Base-by-base conservation (phyloP, 345 rosid genomes). In the Reutealis trisperma region DNA sequence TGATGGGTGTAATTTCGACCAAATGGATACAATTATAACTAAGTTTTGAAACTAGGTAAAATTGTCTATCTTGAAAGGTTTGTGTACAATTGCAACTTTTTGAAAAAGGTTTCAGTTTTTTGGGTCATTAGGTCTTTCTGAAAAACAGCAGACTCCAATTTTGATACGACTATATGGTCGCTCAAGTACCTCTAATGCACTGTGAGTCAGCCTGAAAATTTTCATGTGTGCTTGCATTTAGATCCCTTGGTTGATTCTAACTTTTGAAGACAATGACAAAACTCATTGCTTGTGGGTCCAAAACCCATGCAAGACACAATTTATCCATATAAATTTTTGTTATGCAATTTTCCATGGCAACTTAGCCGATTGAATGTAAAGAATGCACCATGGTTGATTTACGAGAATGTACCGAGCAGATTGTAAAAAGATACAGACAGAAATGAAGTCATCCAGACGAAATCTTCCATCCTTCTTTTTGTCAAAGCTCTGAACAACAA, bases 401-500 rank as follows among this genome's bases (percentile, higher is more conserved):
- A 55, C 49, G 70, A 67, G 68, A 51, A 78, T 86, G 5, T 68
- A 89, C 95, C 89, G 80, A 68, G 93, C 84, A 67, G 95, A 91
- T 76, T 91, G 93, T 70, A 88, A 65, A 79, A 91, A 91, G 80
- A 91, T 85, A 82, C 90, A 89, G 63, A 91, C 89, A 51, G 93
- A 86, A 44, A 91, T 91, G 86, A 91, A 87, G 81, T 85, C 90
- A 82, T 88, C 91, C 83, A 89, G 83, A 60, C 85, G 91, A 82
- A 88, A 83, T 79, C 79, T 84, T 37, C 93, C 92, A 19, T 84
- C 82, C 87, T 89, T 88, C 84, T 84, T 85, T 64, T 82, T 80
- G 73, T 91, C 94, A 64, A 91, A 89, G 83, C 91, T 91, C 94
- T 91, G 83, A 70, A 67, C 45, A 51, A 82, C 6, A 44, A 78